phyloP scores from a whole-genome alignment of 768 basidiomycete genomes.

The Tricholoma saponaceum region DNA sequence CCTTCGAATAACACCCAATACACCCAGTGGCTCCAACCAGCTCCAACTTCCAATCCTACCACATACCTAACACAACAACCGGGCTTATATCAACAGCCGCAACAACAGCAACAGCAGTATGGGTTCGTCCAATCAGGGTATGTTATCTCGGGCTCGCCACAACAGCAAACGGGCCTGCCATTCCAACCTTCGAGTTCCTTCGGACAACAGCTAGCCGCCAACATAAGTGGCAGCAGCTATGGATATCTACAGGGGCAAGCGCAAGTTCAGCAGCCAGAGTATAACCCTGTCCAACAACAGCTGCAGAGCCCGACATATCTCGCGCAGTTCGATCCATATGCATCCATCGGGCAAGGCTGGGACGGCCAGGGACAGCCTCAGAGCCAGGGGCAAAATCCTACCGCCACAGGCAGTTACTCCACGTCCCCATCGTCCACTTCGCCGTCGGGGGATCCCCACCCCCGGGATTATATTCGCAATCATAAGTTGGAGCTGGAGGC shows the following conservation, averaged over 20 bases:
- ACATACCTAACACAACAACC: slow-evolving; percentile 31
- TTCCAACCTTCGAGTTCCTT: slow-evolving; percentile 54
- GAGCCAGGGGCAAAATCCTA: slow-evolving; percentile 13
- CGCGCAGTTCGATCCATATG: slow-evolving; percentile 52
- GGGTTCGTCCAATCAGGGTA: slow-evolving; percentile 7
- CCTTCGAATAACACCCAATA: slow-evolving; percentile 27
- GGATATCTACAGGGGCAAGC: slow-evolving; percentile 30
- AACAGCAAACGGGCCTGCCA: slow-evolving; percentile 15
- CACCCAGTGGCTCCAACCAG: slow-evolving; percentile 32
- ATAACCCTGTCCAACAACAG: slow-evolving; percentile 45
- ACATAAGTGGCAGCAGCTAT: slow-evolving; percentile 37
- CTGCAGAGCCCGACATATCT: slow-evolving; percentile 42
- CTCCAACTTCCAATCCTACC: slow-evolving; percentile 13
- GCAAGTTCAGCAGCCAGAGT: slow-evolving; percentile 23
- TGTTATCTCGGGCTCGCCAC: slow-evolving; percentile 14
- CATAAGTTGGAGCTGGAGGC: slow-evolving; percentile 67
- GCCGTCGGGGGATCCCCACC: slow-evolving; percentile 47
- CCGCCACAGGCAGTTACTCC: slow-evolving; percentile 16
- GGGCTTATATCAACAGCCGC: slow-evolving; percentile 23
- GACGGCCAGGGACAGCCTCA: slow-evolving; percentile 22
- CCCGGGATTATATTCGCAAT: slow-evolving; percentile 60
- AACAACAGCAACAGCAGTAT: slow-evolving; percentile 29
- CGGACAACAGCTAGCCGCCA: slow-evolving; percentile 47
- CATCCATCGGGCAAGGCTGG: slow-evolving; percentile 41
- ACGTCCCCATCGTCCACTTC: slow-evolving; percentile 29